Evolutionary conservation across 139 green algal species (phyloP), one percentile per base, ranked within the genome.

Genomic region (Chlamydomonas sphaeroides): DNA sequence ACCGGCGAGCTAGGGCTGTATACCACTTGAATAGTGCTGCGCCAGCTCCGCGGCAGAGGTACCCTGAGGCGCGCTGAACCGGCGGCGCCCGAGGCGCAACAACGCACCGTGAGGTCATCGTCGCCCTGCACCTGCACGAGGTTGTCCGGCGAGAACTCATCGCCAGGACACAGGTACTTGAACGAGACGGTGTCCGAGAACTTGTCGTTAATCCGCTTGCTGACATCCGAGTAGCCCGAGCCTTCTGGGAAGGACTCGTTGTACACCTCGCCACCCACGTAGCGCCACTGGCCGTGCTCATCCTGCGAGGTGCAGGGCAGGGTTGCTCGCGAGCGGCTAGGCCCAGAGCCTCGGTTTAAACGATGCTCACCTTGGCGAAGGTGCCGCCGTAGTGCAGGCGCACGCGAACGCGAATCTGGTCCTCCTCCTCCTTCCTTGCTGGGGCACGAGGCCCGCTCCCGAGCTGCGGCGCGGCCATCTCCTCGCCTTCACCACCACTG

Each of bases 61-160:
- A n/a, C n/a, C n/a, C n/a, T n/a, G n/a, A n/a, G n/a, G n/a, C n/a
- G n/a, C n/a, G n/a, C n/a, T n/a, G n/a, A n/a, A n/a, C 45, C 45
- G 45, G 45, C 45, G 45, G 45, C 45, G 45, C 45, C 11, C 14
- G 45, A 53, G 45, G 45, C 14, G 45, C 45, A 53, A 53, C 45
- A 53, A 45, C 71, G 35, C 82, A 93, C 94, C 90, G 92, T 80
- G 49, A 97, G 71, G 71, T 97, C 93, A 65, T 88, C 87, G 71
- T 97, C 92, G 69, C 95, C 94, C 48, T 88, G 82, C 5, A 97
- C 90, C 23, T 85, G 87, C 61, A 97, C 93, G 10, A 97, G 91
- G 20, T 80, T 73, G 39, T 95, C 90, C 1, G 90, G 91, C 61
- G 92, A 88, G 57, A 97, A 80, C 14, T 95, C 91, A 59, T 97